Conservation (phyloP, 2,329 filamentous ascomycete species). For the Mariannaea elegans region DNA sequence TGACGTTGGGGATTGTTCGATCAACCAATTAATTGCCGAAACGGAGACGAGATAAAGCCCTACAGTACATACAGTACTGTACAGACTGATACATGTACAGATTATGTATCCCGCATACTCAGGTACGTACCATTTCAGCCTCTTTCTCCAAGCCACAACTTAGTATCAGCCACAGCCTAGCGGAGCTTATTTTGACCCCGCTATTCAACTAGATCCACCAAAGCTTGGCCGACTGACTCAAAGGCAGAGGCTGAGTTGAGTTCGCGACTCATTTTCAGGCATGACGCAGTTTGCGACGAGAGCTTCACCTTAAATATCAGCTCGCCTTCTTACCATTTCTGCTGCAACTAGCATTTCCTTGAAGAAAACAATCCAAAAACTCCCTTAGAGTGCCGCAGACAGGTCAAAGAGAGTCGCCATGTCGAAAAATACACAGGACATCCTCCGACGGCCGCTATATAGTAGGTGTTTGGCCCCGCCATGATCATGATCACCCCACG, state of each 20-base stretch:
- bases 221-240: constrained; percentile 10
- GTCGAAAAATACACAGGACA: constrained; percentile 55
- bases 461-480: constrained; percentile 43
- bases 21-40: neutral
- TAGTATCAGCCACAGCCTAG: neutral
- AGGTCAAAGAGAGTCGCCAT: constrained; percentile 32
- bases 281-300: neutral
- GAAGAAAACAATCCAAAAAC: neutral
- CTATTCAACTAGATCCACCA: neutral
- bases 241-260: too few species aligned
- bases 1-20: constrained; percentile 26
- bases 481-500: constrained; percentile 17
- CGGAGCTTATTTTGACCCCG: neutral
- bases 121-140: neutral
- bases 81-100: too few species aligned
- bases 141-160: neutral
- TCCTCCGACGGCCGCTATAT: constrained; percentile 62
- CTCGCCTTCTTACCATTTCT: constrained; percentile 16
- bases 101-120: too few species aligned
- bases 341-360: neutral
- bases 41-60: too few species aligned
- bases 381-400: neutral
- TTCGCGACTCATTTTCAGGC: neutral
- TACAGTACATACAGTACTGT: too few species aligned
- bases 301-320: neutral